Conservation (phyloP, 225 moss, liverwort and hornwort genomes). For the Physcomitrellopsis africana region DNA sequence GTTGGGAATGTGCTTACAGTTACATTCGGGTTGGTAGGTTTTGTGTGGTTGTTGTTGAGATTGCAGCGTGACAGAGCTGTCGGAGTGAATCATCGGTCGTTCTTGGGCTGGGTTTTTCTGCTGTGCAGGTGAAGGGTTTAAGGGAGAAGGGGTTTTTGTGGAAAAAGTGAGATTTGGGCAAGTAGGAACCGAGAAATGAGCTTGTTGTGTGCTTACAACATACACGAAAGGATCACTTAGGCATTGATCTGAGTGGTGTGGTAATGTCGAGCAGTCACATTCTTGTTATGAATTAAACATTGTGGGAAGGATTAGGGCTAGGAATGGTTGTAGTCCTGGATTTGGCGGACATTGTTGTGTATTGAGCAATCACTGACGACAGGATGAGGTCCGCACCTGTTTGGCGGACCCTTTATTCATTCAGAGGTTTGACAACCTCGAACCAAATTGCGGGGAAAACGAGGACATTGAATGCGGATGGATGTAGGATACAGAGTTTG, state of each 20-base stretch:
- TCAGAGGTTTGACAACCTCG: constrained; percentile 23
- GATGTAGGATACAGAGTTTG: neutral
- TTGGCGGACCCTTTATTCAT: constrained; percentile 29
- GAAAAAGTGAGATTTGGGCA: neutral
- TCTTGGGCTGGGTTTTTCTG: neutral
- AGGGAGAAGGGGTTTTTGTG: neutral
- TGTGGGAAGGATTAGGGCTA: constrained; percentile 11
- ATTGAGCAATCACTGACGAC: constrained; percentile 19
- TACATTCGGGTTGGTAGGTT: neutral
- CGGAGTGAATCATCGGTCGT: neutral
- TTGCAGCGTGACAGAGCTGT: neutral
- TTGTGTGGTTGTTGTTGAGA: neutral
- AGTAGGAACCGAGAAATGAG: constrained; percentile 23
- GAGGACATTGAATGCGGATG: constrained; percentile 31
- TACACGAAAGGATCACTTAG: constrained; percentile 44
- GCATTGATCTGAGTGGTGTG: neutral
- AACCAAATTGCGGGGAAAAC: constrained; percentile 22
- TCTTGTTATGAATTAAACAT: neutral
- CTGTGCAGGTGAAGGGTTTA: constrained; percentile 39
- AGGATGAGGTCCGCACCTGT: constrained; percentile 42
- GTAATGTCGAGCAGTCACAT: constrained; percentile 10
- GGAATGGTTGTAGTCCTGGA: constrained; percentile 21
- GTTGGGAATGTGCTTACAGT: neutral
- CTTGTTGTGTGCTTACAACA: constrained; percentile 34
- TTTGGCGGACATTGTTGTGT: neutral